Conservation (phyloP, 768 basidiomycete genomes). For the Melanogaster broomeanus region DNA sequence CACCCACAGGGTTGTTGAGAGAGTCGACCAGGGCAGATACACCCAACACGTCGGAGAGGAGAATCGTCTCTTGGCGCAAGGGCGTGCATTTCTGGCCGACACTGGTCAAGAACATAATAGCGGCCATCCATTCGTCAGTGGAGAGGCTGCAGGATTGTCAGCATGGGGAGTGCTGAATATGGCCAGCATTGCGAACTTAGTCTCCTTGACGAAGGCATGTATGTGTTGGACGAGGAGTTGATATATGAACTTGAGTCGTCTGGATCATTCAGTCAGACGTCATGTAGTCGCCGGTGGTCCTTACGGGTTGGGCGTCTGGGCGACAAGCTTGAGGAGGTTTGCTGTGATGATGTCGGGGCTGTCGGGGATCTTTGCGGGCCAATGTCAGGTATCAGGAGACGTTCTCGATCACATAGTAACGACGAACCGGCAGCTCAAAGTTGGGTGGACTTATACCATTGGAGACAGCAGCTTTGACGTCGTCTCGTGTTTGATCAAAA, state of each 20-base stretch:
- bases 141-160: slow-evolving; percentile 50
- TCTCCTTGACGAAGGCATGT: slow-evolving; percentile 75
- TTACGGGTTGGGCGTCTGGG: slow-evolving; percentile 41
- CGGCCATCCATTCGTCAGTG: slow-evolving; percentile 83
- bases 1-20: slow-evolving; percentile 66
- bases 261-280: slow-evolving; percentile 8
- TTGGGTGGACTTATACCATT: slow-evolving; percentile 43
- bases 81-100: slow-evolving; percentile 74
- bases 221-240: slow-evolving; percentile 62
- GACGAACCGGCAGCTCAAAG: slow-evolving; percentile 42
- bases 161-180: not conserved
- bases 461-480: slow-evolving; percentile 30
- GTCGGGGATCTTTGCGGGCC: slow-evolving; percentile 43
- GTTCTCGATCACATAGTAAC: not conserved
- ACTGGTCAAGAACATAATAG: slow-evolving; percentile 77
- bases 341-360: slow-evolving; percentile 50
- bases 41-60: slow-evolving; percentile 82
- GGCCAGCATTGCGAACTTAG: slow-evolving; percentile 41
- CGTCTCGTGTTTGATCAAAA: slow-evolving; percentile 7
- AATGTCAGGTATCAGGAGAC: not conserved
- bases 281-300: slow-evolving; percentile 4
- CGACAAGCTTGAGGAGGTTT: slow-evolving; percentile 43
- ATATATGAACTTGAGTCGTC: slow-evolving; percentile 49
- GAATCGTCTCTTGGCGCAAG: slow-evolving; percentile 77
- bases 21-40: slow-evolving; percentile 76